Percentiles rank a stretch among this genome's conserved stretches.
These are phyloP conservation scores for Herpetospermum pedunculosum DNA, from an alignment of 306 rosid species.

Conservation along the genomic window DNA sequence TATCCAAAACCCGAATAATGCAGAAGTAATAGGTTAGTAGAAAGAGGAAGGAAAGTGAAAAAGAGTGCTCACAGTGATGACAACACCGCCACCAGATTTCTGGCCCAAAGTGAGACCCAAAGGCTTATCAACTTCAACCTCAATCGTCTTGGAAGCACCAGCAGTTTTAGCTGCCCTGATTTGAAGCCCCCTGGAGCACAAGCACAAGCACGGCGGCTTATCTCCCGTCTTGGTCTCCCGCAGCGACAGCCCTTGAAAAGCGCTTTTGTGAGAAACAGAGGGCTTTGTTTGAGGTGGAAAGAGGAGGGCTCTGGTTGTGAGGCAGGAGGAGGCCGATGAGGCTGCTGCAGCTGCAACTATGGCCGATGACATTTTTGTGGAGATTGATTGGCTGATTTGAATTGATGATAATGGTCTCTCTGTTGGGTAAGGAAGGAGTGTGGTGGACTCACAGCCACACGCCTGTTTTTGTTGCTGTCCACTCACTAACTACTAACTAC, in stretches of 20 bases:
- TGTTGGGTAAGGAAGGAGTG: not conserved
- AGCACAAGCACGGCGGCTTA: no score
- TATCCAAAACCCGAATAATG: not conserved
- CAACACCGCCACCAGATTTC: conserved; percentile 64
- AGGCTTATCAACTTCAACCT: conserved; percentile 92
- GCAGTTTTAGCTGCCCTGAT: conserved; percentile 57
- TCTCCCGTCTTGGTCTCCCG: conserved; percentile 61
- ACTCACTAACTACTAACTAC: not conserved
- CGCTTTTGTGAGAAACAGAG: conserved; percentile 40
- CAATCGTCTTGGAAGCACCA: conserved; percentile 76
- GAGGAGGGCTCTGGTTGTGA: conserved; percentile 14
- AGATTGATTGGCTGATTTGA: not conserved
- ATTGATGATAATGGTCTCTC: not conserved
- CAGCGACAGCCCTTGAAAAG: conserved; percentile 63
- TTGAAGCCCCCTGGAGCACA: conserved; percentile 29
- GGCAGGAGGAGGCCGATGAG: conserved; percentile 1
- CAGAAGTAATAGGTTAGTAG: no score
- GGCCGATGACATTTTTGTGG: conserved; percentile 10
- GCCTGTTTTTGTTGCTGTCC: not conserved
- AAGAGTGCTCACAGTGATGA: conserved; percentile 50
- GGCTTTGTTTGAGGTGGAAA: conserved; percentile 26
- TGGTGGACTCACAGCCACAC: conserved; percentile 3
- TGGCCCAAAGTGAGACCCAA: conserved; percentile 96
- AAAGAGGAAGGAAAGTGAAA: no score
- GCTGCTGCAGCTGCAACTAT: conserved; percentile 3